Conservation (phyloP, 257 asterid species). For the Misopates orontium region DNA sequence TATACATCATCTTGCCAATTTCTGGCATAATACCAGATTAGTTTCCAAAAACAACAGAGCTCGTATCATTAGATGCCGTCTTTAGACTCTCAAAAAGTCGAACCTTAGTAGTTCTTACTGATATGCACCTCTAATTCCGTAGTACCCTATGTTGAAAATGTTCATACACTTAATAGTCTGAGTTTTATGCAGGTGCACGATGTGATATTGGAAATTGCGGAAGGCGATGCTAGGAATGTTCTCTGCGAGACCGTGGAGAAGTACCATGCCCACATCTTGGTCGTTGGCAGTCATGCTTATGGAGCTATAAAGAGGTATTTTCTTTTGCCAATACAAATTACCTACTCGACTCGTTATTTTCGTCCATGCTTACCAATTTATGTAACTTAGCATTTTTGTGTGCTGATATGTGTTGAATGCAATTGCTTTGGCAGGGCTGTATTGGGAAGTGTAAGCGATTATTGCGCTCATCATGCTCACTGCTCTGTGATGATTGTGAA, state of each 20-base stretch:
- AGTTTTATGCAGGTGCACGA: constrained; percentile 54
- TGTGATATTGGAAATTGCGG: constrained; percentile 46
- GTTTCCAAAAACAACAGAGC: neutral
- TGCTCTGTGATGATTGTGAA: constrained; percentile 84
- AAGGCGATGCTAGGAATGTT: constrained; percentile 89
- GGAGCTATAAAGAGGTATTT: constrained; percentile 88
- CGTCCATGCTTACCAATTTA: neutral
- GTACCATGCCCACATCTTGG: constrained; percentile 71
- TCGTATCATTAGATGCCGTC: neutral
- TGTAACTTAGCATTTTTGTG: too few relatives aligned
- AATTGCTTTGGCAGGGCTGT: constrained; percentile 55
- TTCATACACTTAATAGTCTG: neutral
- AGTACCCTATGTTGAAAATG: too few relatives aligned
- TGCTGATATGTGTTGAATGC: neutral
- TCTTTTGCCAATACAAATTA: neutral
- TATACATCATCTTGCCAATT: neutral
- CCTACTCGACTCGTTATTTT: too few relatives aligned
- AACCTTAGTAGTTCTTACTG: constrained; percentile 3
- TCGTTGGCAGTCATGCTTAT: constrained; percentile 93
- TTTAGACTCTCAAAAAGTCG: neutral
- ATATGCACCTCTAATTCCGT: neutral
- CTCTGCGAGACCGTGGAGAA: constrained; percentile 86
- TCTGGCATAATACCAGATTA: too few relatives aligned
- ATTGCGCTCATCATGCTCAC: constrained; percentile 76
- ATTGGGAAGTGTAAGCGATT: constrained; percentile 82